Conservation (phyloP, 2,329 filamentous ascomycete genomes). For the Aureobasidium zeae region DNA sequence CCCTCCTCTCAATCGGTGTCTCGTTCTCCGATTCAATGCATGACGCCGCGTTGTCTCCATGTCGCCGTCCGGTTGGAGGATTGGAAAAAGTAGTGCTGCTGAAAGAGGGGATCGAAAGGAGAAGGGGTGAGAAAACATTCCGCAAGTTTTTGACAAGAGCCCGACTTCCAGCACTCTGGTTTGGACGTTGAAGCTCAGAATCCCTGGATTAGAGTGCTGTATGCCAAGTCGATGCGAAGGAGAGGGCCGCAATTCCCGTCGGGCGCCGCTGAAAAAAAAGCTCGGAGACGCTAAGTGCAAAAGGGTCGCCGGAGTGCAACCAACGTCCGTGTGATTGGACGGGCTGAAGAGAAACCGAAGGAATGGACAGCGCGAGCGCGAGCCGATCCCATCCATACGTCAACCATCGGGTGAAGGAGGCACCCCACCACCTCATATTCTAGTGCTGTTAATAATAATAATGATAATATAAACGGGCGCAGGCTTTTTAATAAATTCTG, state of each 20-base stretch:
- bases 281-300: conserved; percentile 13
- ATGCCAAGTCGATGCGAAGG: conserved; percentile 11
- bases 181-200: no score
- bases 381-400: conserved; percentile 7
- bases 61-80: conserved; percentile 3
- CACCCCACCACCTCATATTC: no score
- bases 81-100: no score
- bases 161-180: conserved; percentile 8
- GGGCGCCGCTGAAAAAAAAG: conserved; percentile 10
- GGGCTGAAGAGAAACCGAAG: conserved; percentile 4
- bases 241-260: conserved; percentile 12
- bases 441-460: neutral
- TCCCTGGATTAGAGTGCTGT: conserved; percentile 10
- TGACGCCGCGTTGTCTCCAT: conserved; percentile 15
- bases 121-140: conserved; percentile 1
- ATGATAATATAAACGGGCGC: no score
- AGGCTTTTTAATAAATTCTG: no score
- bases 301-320: conserved; percentile 2
- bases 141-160: no score
- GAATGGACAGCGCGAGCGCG: conserved; percentile 6
- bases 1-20: no score
- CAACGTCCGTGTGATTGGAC: conserved; percentile 7
- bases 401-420: no score
- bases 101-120: neutral
- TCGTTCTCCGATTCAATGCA: conserved; percentile 13